Evolutionary conservation across 257 asterid genomes (phyloP).

Genomic region (Cynanchum wilfordii): DNA sequence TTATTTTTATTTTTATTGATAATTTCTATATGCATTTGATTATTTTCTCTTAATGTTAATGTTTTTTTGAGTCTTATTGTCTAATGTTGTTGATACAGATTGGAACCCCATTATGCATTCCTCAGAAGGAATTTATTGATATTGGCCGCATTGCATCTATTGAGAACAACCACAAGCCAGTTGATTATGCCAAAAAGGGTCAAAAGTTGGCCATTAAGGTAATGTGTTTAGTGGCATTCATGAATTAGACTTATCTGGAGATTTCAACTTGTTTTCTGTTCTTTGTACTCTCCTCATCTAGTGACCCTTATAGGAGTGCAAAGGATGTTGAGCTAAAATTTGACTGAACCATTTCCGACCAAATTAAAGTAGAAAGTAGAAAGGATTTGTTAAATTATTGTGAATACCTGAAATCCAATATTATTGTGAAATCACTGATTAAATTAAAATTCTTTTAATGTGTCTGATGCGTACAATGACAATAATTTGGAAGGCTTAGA

Average conservation of each 20-base stretch:
- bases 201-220: slow-evolving; percentile 95
- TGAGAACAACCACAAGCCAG: slow-evolving; percentile 86
- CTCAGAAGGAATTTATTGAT: slow-evolving; percentile 69
- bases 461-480: not conserved
- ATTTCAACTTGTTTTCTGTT: not conserved
- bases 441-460: not conserved
- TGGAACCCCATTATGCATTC: slow-evolving; percentile 88
- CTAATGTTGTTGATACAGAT: slow-evolving; percentile 14
- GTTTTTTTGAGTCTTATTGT: slow-evolving; percentile 4
- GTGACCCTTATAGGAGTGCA: not conserved
- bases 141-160: slow-evolving; percentile 88
- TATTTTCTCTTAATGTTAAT: not conserved
- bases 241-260: not conserved
- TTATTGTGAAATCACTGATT: not conserved
- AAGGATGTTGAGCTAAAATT: not conserved
- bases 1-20: no score
- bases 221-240: slow-evolving; percentile 10
- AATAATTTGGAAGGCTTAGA: not conserved
- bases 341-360: no score
- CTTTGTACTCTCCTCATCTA: not conserved
- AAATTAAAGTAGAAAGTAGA: not conserved
- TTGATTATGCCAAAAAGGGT: slow-evolving; percentile 87
- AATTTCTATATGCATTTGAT: not conserved
- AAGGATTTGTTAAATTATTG: not conserved
- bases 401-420: not conserved